Conservation (phyloP, 2,329 filamentous ascomycete species). For the Phoma sp. region DNA sequence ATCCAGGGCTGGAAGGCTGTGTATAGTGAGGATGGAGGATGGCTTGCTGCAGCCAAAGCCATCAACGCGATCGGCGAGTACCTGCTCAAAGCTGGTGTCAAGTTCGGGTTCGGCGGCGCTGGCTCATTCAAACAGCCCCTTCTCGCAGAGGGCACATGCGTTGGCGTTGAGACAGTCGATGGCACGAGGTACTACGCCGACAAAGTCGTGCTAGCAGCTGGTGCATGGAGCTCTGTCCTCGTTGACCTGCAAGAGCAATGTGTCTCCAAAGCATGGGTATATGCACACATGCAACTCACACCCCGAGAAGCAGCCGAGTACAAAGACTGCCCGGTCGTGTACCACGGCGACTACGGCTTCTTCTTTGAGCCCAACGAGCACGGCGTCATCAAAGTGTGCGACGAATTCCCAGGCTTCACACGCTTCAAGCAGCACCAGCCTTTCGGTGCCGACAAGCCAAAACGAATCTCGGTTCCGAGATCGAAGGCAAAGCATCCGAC, state of each 20-base stretch:
- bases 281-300: slow-evolving; percentile 60
- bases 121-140: slow-evolving; percentile 54
- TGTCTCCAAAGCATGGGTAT: slow-evolving; percentile 63
- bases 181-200: slow-evolving; percentile 52
- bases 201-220: slow-evolving; percentile 54
- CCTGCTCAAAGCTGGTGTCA: slow-evolving; percentile 48
- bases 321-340: slow-evolving; percentile 61
- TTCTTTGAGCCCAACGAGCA: slow-evolving; percentile 58
- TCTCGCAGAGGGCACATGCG: slow-evolving; percentile 46
- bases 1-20: slow-evolving; percentile 57
- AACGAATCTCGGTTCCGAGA: slow-evolving; percentile 60
- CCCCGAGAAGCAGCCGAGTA: slow-evolving; percentile 56
- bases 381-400: slow-evolving; percentile 59
- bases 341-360: slow-evolving; percentile 57
- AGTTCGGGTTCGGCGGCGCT: slow-evolving; percentile 52
- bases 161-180: slow-evolving; percentile 51
- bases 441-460: slow-evolving; percentile 56
- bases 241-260: slow-evolving; percentile 39
- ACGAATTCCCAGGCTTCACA: slow-evolving; percentile 62
- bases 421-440: slow-evolving; percentile 43
- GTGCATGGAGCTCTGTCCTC: slow-evolving; percentile 39
- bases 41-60: slow-evolving; percentile 56
- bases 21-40: slow-evolving; percentile 53
- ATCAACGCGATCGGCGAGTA: slow-evolving; percentile 55
- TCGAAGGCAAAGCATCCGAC: slow-evolving; percentile 54